Conservation (phyloP, 2,329 filamentous ascomycete genomes). For the Fusarium sororula region DNA sequence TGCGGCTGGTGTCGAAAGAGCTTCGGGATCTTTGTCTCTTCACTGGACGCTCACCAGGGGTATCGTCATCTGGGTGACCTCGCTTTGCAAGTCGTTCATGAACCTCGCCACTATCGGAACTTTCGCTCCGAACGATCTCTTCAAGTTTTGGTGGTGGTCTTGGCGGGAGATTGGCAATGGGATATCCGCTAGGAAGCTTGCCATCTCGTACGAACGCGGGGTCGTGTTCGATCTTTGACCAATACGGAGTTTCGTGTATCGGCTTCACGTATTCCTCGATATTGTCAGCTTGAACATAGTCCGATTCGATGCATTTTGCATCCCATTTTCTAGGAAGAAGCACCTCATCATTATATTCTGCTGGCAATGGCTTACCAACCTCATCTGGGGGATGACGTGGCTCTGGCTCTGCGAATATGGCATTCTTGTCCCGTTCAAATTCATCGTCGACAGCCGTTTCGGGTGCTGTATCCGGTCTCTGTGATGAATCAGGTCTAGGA, state of each 20-base stretch:
- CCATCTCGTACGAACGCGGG: constrained; percentile 51
- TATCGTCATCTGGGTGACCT: constrained; percentile 17
- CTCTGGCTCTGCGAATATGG: constrained; percentile 51
- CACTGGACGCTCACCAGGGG: constrained; percentile 20
- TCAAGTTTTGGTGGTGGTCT: background rate
- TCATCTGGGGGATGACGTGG: constrained; percentile 53
- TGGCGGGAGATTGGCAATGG: constrained; percentile 20
- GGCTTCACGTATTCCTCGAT: constrained; percentile 53
- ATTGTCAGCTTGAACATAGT: constrained; percentile 55
- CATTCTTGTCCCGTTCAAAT: constrained; percentile 51
- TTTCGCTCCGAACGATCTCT: constrained; percentile 15
- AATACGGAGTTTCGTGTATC: constrained; percentile 53
- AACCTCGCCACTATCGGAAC: constrained; percentile 31
- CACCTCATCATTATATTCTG: constrained; percentile 54
- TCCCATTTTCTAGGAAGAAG: constrained; percentile 57
- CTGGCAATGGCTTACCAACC: constrained; percentile 57
- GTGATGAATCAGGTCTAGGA: constrained; percentile 6
- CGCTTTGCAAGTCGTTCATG: constrained; percentile 26
- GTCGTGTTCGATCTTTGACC: constrained; percentile 53
- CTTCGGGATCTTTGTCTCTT: constrained; percentile 36
- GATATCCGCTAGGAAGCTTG: constrained; percentile 35
- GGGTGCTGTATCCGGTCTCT: constrained; percentile 4
- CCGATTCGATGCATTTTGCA: constrained; percentile 55
- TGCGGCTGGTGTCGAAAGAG: constrained; percentile 2
- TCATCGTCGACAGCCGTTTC: constrained; percentile 40